These are phyloP conservation scores for Knoxdaviesia proteae DNA, from an alignment of 2,329 filamentous ascomycete species.

Conservation along the genomic window DNA sequence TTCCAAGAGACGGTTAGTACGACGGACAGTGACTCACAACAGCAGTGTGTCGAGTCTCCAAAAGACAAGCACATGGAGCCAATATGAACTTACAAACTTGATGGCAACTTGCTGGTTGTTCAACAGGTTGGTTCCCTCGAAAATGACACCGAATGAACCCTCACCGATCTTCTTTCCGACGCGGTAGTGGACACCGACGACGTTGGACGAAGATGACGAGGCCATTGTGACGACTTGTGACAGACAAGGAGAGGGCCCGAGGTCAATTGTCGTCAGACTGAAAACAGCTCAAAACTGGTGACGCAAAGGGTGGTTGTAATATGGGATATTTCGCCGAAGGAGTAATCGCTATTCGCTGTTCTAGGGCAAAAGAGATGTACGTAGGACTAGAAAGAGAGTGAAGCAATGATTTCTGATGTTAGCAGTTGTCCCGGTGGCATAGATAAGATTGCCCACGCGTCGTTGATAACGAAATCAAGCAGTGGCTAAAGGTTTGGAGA, in stretches of 20 bases:
- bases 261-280: neutral
- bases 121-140: slow-evolving; percentile 92
- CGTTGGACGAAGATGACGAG: slow-evolving; percentile 79
- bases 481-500: too few relatives aligned
- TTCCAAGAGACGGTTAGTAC: neutral
- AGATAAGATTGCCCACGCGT: too few relatives aligned
- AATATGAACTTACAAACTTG: slow-evolving; percentile 62
- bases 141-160: slow-evolving; percentile 95
- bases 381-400: neutral
- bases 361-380: neutral
- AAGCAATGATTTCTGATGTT: neutral
- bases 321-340: too few relatives aligned
- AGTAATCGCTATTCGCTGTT: neutral
- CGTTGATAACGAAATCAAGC: too few relatives aligned
- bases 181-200: slow-evolving; percentile 95
- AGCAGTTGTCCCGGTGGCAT: too few relatives aligned
- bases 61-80: neutral
- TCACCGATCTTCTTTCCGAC: slow-evolving; percentile 99
- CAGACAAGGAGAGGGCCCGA: slow-evolving; percentile 1
- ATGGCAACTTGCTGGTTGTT: slow-evolving; percentile 99
- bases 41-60: neutral
- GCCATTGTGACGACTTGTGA: slow-evolving; percentile 35
- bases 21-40: slow-evolving; percentile 1
- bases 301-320: too few relatives aligned
- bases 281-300: too few relatives aligned